Conservation (phyloP, 176 grass and related monocot genomes). For the Juncus inflexus region DNA sequence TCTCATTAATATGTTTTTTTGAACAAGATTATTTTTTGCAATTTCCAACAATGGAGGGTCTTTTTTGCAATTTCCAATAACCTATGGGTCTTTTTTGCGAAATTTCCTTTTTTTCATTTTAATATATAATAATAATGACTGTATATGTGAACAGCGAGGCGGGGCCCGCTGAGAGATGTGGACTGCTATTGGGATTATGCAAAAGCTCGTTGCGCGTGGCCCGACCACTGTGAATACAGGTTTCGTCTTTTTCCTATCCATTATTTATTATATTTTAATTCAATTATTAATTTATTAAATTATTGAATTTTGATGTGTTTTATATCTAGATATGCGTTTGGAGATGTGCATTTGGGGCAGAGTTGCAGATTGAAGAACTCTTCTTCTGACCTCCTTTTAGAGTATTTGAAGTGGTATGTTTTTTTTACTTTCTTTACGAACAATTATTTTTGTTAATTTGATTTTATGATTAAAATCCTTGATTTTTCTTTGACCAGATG, state of each 20-base stretch:
- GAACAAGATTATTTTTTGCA: too few species aligned
- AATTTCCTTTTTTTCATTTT: not conserved
- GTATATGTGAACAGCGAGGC: constrained; percentile 41
- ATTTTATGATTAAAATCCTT: too few species aligned
- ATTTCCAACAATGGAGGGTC: too few species aligned
- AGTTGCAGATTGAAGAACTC: constrained; percentile 82
- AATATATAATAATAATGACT: constrained; percentile 10
- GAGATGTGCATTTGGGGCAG: constrained; percentile 88
- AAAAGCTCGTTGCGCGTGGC: constrained; percentile 91
- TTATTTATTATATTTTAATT: constrained; percentile 2
- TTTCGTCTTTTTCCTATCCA: constrained; percentile 19
- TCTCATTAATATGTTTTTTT: constrained; percentile 1
- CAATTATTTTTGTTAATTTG: not conserved
- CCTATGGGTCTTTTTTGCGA: too few species aligned
- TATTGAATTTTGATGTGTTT: constrained; percentile 7
- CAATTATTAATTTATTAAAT: not conserved
- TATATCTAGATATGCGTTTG: constrained; percentile 68
- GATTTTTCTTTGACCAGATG: too few species aligned
- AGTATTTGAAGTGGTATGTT: constrained; percentile 61
- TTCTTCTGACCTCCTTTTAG: constrained; percentile 56
- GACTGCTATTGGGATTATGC: constrained; percentile 94
- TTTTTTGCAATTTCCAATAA: too few species aligned
- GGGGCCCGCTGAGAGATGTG: constrained; percentile 75
- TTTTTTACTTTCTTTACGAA: not conserved
- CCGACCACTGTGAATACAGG: constrained; percentile 97